Evolutionary conservation across 2,329 filamentous ascomycete species (phyloP).

Genomic region (Fusarium anthophilum): DNA sequence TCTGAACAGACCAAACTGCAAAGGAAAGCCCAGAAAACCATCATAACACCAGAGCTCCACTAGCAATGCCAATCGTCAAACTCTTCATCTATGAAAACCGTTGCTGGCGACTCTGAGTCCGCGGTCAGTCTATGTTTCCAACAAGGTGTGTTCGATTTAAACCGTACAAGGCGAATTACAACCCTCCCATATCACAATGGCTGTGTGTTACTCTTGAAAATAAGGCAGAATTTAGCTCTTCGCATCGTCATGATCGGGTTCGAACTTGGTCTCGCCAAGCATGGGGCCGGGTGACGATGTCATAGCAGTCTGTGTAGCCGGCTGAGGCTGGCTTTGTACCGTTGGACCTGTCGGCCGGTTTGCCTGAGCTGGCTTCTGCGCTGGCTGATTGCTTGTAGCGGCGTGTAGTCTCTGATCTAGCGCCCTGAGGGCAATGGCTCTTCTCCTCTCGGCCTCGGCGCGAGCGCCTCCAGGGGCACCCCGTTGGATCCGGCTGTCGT

Average conservation of each 20-base stretch:
- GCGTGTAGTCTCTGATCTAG: conserved; percentile 91
- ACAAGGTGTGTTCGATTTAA: neutral
- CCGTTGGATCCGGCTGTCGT: conserved; percentile 64
- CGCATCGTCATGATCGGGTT: conserved; percentile 67
- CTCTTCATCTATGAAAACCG: conserved; percentile 26
- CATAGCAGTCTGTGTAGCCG: conserved; percentile 67
- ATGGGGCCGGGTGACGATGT: conserved; percentile 63
- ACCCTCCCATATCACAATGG: neutral
- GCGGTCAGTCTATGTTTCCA: conserved; percentile 6
- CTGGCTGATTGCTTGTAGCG: conserved; percentile 67
- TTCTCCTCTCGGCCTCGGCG: conserved; percentile 89
- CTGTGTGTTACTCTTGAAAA: neutral
- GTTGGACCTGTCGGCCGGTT: conserved; percentile 61
- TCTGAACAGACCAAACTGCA: neutral
- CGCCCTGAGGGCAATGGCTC: conserved; percentile 89
- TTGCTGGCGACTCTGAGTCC: conserved; percentile 6
- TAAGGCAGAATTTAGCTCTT: conserved; percentile 40
- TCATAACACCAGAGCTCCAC: conserved; percentile 33
- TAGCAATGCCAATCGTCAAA: conserved; percentile 20
- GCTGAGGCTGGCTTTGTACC: conserved; percentile 65
- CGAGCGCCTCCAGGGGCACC: conserved; percentile 74
- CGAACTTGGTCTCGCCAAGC: conserved; percentile 76
- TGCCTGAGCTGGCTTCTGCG: conserved; percentile 45
- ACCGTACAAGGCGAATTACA: conserved; percentile 31
- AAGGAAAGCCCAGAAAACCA: conserved; percentile 17